Evolutionary conservation across 2,329 filamentous ascomycete genomes (phyloP), one percentile per base, ranked within the genome.

Genomic region (Daldinia sp.): DNA sequence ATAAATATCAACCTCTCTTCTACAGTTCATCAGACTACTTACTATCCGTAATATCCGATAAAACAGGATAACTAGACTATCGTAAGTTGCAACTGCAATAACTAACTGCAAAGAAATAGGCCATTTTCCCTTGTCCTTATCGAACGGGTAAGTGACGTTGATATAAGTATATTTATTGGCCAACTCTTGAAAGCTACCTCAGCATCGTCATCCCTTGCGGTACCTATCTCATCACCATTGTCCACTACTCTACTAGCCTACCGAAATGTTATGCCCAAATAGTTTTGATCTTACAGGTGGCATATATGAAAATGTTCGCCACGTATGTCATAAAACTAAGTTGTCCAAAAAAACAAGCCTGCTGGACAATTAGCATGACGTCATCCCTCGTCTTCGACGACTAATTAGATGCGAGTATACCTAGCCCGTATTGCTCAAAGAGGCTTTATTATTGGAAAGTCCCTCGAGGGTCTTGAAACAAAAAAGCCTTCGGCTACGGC

Each of bases 331-430:
- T 52, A 32, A 32, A 39, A 49, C 29, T 53, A 47, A 25, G 15
- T 23, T 45, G 41, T 32, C 23, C 50, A 39, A 64, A 61, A 56
- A 51, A 29, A 27, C 41, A 64, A 67, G 61, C 64, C 61, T 64
- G 64, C 43, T 67, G 57, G 54, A 54, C 61, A 67, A 52, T 27
- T 64, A 62, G 41, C 58, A 64, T 67, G 64, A 67, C 64, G 64
- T 67, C 64, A 67, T 29, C 35, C 32, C 39, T 37, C 15, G 32
- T 58, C 27, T 60, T 21, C 49, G 27, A 30, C 56, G 10, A 52
- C 60, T 61, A 66, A 66, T 63, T 34, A 66, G 60, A 56, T n/a
- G 53, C 53, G 43, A 61, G 61, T 49, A 61, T 58, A 55, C 48
- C 27, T 41, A 11, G 19, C 54, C 49, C 52, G 39, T 60, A 58